Evolutionary conservation across 768 basidiomycete genomes (phyloP).

Genomic region (Tulasnella sp.): DNA sequence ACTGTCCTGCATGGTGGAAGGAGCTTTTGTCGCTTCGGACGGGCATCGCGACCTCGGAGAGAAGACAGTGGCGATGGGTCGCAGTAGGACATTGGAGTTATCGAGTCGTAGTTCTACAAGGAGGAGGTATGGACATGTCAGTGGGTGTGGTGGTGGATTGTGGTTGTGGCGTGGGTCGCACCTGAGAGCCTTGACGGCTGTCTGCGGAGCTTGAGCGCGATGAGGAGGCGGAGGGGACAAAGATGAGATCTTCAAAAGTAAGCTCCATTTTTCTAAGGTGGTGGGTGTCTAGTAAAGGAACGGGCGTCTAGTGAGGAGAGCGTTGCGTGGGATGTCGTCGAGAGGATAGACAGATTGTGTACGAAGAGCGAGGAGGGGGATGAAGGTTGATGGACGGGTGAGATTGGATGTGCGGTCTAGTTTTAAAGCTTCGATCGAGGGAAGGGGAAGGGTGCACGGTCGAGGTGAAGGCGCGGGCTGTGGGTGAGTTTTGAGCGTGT

Average conservation of each 20-base stretch:
- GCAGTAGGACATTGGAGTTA: neutral
- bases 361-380: neutral
- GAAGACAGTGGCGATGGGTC: neutral
- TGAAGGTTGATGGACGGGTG: neutral
- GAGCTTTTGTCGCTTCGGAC: neutral
- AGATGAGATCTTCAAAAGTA: conserved; percentile 11
- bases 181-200: neutral
- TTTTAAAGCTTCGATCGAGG: neutral
- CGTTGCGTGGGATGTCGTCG: neutral
- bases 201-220: neutral
- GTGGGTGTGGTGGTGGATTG: neutral
- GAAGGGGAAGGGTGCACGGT: conserved; percentile 1
- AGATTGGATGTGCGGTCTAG: neutral
- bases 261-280: conserved; percentile 4
- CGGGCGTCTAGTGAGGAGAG: neutral
- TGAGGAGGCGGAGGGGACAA: conserved; percentile 6
- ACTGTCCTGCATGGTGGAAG: neutral
- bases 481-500: neutral
- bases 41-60: neutral
- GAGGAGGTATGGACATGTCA: too few species aligned
- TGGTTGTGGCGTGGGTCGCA: neutral
- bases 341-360: neutral
- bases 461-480: neutral
- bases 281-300: neutral
- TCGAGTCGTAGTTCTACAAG: neutral